A percentile compares a stretch with the other conserved stretches of the same genome.
These are phyloP conservation scores for Trichoderma atroviride DNA, from an alignment of 2,329 filamentous ascomycete genomes.

Conservation along the genomic window DNA sequence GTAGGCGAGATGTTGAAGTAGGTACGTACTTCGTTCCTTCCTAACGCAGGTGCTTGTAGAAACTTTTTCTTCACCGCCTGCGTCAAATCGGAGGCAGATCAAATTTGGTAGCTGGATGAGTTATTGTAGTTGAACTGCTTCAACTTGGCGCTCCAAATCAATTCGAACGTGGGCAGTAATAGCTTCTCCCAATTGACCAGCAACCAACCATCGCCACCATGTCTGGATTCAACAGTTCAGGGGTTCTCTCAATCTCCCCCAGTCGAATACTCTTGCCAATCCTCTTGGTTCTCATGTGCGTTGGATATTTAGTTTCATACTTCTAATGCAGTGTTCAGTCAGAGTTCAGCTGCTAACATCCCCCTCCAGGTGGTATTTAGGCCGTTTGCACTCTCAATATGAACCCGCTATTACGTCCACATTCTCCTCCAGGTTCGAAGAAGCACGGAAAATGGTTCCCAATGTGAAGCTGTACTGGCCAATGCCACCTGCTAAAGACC, in stretches of 20 bases:
- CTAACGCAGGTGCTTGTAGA: not conserved
- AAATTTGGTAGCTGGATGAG: not conserved
- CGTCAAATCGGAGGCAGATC: not conserved
- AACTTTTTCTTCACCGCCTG: slow-evolving; percentile 1
- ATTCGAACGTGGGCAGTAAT: not conserved
- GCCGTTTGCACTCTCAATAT: slow-evolving; percentile 40
- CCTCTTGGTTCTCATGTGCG: slow-evolving; percentile 8
- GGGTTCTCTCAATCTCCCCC: not conserved
- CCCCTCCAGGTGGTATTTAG: slow-evolving; percentile 49
- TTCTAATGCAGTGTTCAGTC: not conserved
- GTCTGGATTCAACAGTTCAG: slow-evolving; percentile 20
- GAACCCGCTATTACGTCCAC: slow-evolving; percentile 46
- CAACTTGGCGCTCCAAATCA: too few species aligned
- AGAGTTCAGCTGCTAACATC: not conserved
- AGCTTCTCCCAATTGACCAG: not conserved
- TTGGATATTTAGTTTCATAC: not conserved
- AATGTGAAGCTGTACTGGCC: slow-evolving; percentile 46
- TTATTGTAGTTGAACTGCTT: not conserved
- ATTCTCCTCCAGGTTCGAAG: slow-evolving; percentile 43
- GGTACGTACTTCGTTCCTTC: not conserved
- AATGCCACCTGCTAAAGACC: slow-evolving; percentile 34
- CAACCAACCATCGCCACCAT: not conserved
- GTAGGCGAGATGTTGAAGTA: not conserved
- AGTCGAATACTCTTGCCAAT: slow-evolving; percentile 1
- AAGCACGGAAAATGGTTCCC: slow-evolving; percentile 46